Evolutionary conservation across 176 grass and related monocot genomes (phyloP), one percentile per base, ranked within the genome.

Genomic region (Paspalum vaginatum): DNA sequence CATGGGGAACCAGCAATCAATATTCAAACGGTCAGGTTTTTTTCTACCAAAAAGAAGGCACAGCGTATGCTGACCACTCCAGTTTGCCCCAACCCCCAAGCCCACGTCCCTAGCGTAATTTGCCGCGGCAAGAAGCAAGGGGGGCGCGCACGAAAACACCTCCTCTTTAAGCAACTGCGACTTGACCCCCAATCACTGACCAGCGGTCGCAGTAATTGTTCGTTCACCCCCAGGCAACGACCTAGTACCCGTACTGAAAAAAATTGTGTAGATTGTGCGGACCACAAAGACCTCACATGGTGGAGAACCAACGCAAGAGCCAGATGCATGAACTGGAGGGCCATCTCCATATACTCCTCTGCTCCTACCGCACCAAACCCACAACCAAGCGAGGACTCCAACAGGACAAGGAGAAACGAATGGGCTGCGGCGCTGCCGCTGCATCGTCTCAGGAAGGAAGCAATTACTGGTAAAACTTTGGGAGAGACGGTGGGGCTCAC

Each of bases 401-500:
- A 68, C 64, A 11, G 8, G 66, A 25, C 44, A 70, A 27, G 0
- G 42, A 27, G 22, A 9, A 16, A 49, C 67, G 24, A 49, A 70
- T 26, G 7, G 24, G 45, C 44, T 24, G n/a, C n/a, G n/a, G n/a
- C n/a, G n/a, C n/a, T n/a, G n/a, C n/a, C n/a, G n/a, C n/a, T n/a
- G n/a, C n/a, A n/a, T n/a, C n/a, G n/a, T n/a, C n/a, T n/a, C n/a
- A n/a, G n/a, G n/a, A n/a, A 24, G 11, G 8, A 2, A 10, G 48
- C 24, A n/a, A 40, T 20, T 5, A 22, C 0, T 42, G 72, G n/a
- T 11, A 2, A 26, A 11, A 43, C 6, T 1, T n/a, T 14, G 43
- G 20, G 38, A 42, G 44, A 32, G 4, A 22, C 0, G 17, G 8
- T 21, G 25, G n/a, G 60, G 79, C 86, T 88, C 80, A 88, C 86